Percentiles rank a stretch among this genome's conserved stretches.
Conservation (phyloP, 2,329 filamentous ascomycete species). For the Tolypocladium cylindrosporum region DNA sequence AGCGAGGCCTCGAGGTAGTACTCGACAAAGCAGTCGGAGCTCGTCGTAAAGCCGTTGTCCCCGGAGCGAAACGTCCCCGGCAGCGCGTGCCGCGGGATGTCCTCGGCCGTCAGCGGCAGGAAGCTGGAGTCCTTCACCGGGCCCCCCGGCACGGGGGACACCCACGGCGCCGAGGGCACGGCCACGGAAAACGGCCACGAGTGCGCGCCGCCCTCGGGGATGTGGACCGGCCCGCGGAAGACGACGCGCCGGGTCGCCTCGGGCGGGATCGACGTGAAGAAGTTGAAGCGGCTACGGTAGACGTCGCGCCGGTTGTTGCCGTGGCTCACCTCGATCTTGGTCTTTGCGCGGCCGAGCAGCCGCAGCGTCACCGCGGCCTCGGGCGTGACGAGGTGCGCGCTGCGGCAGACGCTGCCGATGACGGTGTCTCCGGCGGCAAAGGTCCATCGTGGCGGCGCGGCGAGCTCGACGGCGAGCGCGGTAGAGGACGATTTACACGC, state of each 20-base stretch:
- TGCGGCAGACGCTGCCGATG: constrained; percentile 13
- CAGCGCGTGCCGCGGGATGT: constrained; percentile 6
- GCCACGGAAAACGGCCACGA: constrained; percentile 19
- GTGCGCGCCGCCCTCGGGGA: constrained; percentile 2
- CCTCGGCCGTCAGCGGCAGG: constrained; percentile 1
- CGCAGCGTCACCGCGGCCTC: constrained; percentile 10
- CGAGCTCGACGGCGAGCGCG: neutral
- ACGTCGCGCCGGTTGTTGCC: constrained; percentile 3
- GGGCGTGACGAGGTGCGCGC: constrained; percentile 9
- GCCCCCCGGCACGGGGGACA: neutral
- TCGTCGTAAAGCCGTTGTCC: neutral
- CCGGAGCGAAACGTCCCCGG: constrained; percentile 7
- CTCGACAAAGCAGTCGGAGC: constrained; percentile 20
- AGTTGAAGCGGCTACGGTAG: constrained; percentile 14
- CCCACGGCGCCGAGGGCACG: constrained; percentile 10
- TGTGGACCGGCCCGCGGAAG: constrained; percentile 15
- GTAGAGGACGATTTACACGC: neutral
- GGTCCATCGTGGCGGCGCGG: neutral
- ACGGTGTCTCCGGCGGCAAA: constrained; percentile 15
- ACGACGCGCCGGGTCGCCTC: constrained; percentile 6
- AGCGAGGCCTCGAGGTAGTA: constrained; percentile 23
- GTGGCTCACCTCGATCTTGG: constrained; percentile 10
- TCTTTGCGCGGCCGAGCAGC: constrained; percentile 15
- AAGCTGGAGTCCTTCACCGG: constrained; percentile 7
- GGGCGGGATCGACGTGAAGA: constrained; percentile 6